Evolutionary conservation across 768 basidiomycete genomes (phyloP).

Genomic region (Russula earlei): DNA sequence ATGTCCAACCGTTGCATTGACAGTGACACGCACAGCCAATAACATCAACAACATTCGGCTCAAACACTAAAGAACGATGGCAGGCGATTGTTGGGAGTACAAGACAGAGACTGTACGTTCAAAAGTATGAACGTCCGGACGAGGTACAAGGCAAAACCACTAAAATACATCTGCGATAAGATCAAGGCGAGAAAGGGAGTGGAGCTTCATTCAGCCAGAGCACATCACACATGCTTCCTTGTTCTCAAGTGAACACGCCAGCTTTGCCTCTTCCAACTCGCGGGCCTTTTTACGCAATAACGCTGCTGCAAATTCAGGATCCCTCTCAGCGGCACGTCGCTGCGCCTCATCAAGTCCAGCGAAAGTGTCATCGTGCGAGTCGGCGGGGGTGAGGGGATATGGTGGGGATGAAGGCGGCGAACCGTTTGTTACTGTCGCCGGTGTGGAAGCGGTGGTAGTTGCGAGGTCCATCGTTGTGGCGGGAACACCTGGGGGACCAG

Average conservation of each 20-base stretch:
- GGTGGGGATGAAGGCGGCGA: constrained; percentile 26
- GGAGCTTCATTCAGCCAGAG: constrained; percentile 45
- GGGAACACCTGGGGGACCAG: background rate
- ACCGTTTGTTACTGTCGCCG: constrained; percentile 19
- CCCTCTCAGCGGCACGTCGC: constrained; percentile 44
- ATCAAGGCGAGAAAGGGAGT: background rate
- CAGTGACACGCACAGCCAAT: too few relatives aligned
- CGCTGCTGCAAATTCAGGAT: constrained; percentile 75
- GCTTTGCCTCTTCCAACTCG: constrained; percentile 71
- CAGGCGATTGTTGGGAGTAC: background rate
- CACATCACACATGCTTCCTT: constrained; percentile 94
- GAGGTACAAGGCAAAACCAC: background rate
- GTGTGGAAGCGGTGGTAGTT: background rate
- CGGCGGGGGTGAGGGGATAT: constrained; percentile 18
- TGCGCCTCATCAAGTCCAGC: constrained; percentile 40
- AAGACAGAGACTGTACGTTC: background rate
- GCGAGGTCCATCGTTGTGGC: background rate
- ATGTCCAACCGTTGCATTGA: too few relatives aligned
- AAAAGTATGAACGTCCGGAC: background rate
- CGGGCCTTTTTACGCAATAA: constrained; percentile 58
- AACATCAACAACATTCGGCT: too few relatives aligned
- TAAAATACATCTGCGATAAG: background rate
- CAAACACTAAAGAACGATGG: too few relatives aligned
- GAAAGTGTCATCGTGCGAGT: constrained; percentile 23
- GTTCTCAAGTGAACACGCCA: constrained; percentile 83